Base-by-base conservation (phyloP, 352 stramenopile species). In the Phytophthora parvispora region DNA sequence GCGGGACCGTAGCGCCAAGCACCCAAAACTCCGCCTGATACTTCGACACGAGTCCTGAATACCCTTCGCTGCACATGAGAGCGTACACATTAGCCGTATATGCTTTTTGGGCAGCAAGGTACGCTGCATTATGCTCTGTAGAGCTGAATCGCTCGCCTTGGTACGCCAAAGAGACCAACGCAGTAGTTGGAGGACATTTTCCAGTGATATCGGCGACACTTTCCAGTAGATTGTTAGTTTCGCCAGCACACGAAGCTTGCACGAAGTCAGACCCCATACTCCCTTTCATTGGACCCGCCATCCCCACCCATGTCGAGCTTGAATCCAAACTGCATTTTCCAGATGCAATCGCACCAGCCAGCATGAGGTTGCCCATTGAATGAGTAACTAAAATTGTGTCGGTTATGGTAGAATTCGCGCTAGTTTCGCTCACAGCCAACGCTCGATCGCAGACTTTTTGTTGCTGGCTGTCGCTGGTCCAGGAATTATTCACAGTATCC, bases 201-300 rank as follows among this genome's bases (percentile, higher is more conserved):
- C 71, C 74, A 38, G 79, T 70, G 16, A 82, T 20, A 6, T 78
- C 54, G 0, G 56, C 70, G 0, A 81, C 52, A 10, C 38, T 64
- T 52, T 68, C 66, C 34, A 77, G 31, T 4, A 75, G n/a, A 20
- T 6, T 43, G 4, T 48, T 72, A 1, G 50, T 69, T 13, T 64
- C 25, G 27, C 64, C 74, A 15, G 58, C 51, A 18, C 77, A 84
- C 3, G 69, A 64, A 24, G 62, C 63, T 40, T 77, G 77, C 10
- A 81, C 49, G 18, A 74, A 78, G 27, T 84, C 77, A 0, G 77
- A 84, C 15, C 63, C 64, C 74, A 82, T 84, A 43, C 66, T 82
- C 32, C 74, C 77, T 18, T 62, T 65, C 56, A 84, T 75, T 3
- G 77, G 74, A 6, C 63, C 67, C 10, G 74, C 77, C 27, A 84